Evolutionary conservation across 1,139 yeast genomes (phyloP), one percentile per base, ranked within the genome.

Genomic region (Candida sp.): DNA sequence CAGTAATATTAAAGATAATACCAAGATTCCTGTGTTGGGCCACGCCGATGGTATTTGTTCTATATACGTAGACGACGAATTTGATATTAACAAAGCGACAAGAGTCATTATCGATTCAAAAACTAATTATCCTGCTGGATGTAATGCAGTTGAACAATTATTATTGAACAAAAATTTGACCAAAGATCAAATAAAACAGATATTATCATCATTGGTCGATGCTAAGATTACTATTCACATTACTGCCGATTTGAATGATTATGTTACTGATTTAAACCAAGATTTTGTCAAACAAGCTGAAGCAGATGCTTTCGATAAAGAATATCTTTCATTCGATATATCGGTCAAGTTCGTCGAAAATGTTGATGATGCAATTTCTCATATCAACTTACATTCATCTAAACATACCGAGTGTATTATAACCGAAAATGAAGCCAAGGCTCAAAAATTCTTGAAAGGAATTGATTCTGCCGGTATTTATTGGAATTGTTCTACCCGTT

Each of bases 31-130:
- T 4, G 99, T 95, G 5, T 70, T 95, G 63, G 99, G 99, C 43
- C 99, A 95, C 63, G 99, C 99, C 7, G 99, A 93, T 64, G 99
- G 99, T 41, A 86, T 93, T 46, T 93, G 99, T 65, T 83, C 97
- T 3, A 80, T 91, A 19, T 95, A 82, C 58, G 74, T 91, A 25
- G 96, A 91, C 60, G 75, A 76, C 43, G 81, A 77, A 38, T 95
- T 95, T 3, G 91, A 89, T 55, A 53, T 87, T 11, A 75, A 65
- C 12, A 89, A 87, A 77, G 96, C 98, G 0, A 71, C 77, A 33
- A 79, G 80, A 47, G 79, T 95, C 30, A 73, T 82, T 4, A 78
- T 89, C 29, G 99, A 95, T 64, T 77, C 97, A 4, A 93, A 93
- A 66, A 89, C 97, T 0, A 90, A 91, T 64, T 95, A 95, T 60